These are phyloP conservation scores for Trichoderma sp. DNA, from an alignment of 2,329 filamentous ascomycete genomes.

Conservation along the genomic window DNA sequence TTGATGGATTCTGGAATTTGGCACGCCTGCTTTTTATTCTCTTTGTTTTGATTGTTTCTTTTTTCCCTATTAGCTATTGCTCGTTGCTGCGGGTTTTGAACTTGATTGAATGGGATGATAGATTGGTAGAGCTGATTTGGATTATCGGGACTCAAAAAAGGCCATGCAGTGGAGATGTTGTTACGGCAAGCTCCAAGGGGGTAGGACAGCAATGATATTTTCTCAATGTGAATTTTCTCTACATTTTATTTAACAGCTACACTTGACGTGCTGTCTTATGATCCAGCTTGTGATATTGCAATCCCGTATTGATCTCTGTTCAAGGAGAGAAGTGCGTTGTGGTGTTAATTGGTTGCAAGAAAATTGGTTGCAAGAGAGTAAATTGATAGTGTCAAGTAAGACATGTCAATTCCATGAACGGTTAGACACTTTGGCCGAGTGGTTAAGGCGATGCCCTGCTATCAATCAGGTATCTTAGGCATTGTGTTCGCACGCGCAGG, in stretches of 20 bases:
- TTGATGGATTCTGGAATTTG: not conserved
- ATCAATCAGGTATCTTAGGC: slow-evolving; percentile 20
- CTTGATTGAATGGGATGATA: slow-evolving; percentile 12
- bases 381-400: not conserved
- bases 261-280: not conserved
- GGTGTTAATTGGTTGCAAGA: not conserved
- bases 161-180: slow-evolving; percentile 9
- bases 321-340: not conserved
- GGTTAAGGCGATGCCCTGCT: slow-evolving; percentile 26
- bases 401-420: not conserved
- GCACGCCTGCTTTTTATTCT: not conserved
- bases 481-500: slow-evolving; percentile 26
- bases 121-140: slow-evolving; percentile 23
- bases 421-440: slow-evolving; percentile 25
- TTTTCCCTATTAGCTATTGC: not conserved
- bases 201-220: not conserved
- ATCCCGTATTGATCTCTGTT: not conserved
- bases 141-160: slow-evolving; percentile 19
- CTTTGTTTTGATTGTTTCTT: not conserved
- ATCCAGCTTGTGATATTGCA: not conserved
- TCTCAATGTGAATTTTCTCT: not conserved
- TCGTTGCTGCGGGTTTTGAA: not conserved
- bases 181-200: not conserved
- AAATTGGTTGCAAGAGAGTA: not conserved
- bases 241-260: not conserved